Percentiles rank a stretch among this genome's conserved stretches.
Conservation (phyloP, 75 land plant species). For the Picea sitchensis region DNA sequence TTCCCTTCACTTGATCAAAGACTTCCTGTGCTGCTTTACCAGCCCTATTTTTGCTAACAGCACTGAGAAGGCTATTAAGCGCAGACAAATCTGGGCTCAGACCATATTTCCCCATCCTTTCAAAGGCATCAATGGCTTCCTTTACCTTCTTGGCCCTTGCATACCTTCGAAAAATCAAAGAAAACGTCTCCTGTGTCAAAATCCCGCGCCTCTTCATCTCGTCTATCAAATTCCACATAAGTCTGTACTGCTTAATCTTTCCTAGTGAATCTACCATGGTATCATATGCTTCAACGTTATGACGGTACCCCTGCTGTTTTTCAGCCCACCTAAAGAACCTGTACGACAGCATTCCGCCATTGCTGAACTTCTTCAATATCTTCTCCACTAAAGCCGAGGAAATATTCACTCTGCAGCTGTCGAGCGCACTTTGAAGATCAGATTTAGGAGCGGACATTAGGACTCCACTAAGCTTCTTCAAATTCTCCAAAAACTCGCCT, state of each 20-base stretch:
- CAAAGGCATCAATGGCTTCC: constrained; percentile 60
- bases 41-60: constrained; percentile 59
- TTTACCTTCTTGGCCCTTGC: constrained; percentile 60
- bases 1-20: constrained; percentile 47
- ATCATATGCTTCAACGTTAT: constrained; percentile 48
- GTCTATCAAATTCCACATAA: constrained; percentile 68
- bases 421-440: constrained; percentile 35
- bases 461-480: constrained; percentile 33
- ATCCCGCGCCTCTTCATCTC: constrained; percentile 32
- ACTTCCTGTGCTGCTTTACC: constrained; percentile 70
- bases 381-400: constrained; percentile 38
- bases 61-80: constrained; percentile 57
- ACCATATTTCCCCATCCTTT: constrained; percentile 58
- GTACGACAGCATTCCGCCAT: constrained; percentile 58
- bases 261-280: constrained; percentile 55
- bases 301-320: constrained; percentile 39
- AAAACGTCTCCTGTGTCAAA: constrained; percentile 61
- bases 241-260: constrained; percentile 58
- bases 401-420: constrained; percentile 31
- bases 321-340: constrained; percentile 66
- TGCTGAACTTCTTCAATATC: constrained; percentile 40
- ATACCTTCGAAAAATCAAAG: constrained; percentile 56
- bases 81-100: constrained; percentile 48
- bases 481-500: background rate
- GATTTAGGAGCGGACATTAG: constrained; percentile 43